These are phyloP conservation scores for Iris pallida DNA, from an alignment of 116 monocot species.

Conservation along the genomic window DNA sequence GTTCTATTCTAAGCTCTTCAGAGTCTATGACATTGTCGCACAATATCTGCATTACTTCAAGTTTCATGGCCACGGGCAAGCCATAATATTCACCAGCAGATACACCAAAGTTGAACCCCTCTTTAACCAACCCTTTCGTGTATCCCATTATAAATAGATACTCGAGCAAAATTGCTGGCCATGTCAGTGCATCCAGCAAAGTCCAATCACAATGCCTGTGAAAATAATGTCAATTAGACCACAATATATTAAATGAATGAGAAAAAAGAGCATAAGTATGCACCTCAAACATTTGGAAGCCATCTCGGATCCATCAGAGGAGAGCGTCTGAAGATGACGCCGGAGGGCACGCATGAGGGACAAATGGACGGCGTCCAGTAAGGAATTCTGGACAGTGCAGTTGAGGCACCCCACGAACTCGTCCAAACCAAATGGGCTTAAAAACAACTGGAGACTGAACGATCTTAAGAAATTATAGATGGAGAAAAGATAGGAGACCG, in stretches of 20 bases:
- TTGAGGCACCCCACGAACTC: slow-evolving; percentile 73
- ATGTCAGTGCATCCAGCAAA: slow-evolving; percentile 74
- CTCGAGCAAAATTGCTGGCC: slow-evolving; percentile 68
- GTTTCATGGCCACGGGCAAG: slow-evolving; percentile 48
- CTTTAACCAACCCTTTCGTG: slow-evolving; percentile 26
- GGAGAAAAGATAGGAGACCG: slow-evolving; percentile 53
- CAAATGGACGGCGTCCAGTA: slow-evolving; percentile 68
- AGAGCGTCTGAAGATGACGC: slow-evolving; percentile 58
- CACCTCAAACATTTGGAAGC: slow-evolving; percentile 66
- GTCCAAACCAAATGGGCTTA: slow-evolving; percentile 74
- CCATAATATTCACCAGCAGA: slow-evolving; percentile 50
- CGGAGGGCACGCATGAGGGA: slow-evolving; percentile 58
- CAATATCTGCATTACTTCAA: slow-evolving; percentile 62
- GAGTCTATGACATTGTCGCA: slow-evolving; percentile 63
- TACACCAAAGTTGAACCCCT: slow-evolving; percentile 14
- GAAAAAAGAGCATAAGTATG: neutral
- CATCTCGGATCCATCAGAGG: slow-evolving; percentile 47
- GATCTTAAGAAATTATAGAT: slow-evolving; percentile 81
- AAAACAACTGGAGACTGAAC: slow-evolving; percentile 61
- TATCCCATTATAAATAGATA: slow-evolving; percentile 52
- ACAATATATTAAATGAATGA: neutral
- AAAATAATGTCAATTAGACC: neutral
- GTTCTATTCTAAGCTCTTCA: slow-evolving; percentile 55
- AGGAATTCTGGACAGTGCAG: slow-evolving; percentile 46
- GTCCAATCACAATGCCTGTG: slow-evolving; percentile 59